Conservation (phyloP, 2,329 filamentous ascomycete genomes). For the Akanthomyces dipterigenus region DNA sequence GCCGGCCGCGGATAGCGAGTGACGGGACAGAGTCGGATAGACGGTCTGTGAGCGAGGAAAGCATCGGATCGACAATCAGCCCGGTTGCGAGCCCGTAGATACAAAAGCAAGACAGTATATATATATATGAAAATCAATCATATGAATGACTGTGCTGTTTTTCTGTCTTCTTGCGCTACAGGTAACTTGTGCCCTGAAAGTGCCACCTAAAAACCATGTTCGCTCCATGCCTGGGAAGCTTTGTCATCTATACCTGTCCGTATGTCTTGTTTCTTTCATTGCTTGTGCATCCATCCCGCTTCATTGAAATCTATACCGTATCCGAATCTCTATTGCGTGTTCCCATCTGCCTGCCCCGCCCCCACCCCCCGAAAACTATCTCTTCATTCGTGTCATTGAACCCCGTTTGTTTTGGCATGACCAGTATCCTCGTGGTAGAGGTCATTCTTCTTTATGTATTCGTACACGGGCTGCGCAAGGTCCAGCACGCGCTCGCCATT, state of each 20-base stretch:
- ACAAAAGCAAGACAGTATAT: background rate
- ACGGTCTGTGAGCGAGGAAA: slow-evolving; percentile 32
- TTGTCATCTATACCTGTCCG: background rate
- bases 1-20: slow-evolving; percentile 26
- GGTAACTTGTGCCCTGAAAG: slow-evolving; percentile 1
- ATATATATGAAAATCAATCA: background rate
- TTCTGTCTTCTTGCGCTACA: background rate
- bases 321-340: background rate
- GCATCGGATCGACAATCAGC: slow-evolving; percentile 30
- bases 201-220: background rate
- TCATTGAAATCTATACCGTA: background rate
- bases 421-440: slow-evolving; percentile 41
- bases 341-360: background rate
- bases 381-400: background rate
- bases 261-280: background rate
- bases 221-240: background rate
- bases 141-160: background rate
- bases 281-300: background rate
- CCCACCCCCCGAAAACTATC: background rate
- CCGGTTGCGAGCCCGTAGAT: slow-evolving; percentile 15
- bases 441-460: slow-evolving; percentile 59
- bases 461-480: slow-evolving; percentile 60
- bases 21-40: slow-evolving; percentile 30
- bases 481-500: slow-evolving; percentile 74
- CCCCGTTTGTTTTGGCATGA: slow-evolving; percentile 6